Evolutionary conservation across 2,329 filamentous ascomycete species (phyloP).

Genomic region (Calonectria pteridis): DNA sequence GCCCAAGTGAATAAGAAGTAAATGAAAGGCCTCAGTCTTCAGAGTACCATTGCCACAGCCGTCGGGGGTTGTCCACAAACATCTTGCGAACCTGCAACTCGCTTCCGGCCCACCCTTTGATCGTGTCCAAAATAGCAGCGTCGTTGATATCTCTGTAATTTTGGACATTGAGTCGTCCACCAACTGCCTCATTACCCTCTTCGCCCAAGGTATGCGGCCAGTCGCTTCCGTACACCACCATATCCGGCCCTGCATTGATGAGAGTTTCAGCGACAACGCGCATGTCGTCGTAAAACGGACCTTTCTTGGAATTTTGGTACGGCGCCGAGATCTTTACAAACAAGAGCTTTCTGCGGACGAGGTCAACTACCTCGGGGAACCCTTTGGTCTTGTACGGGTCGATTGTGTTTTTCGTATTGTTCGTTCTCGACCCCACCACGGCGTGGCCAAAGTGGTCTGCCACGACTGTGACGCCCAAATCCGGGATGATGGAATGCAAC

Average conservation of each 20-base stretch:
- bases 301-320: background rate
- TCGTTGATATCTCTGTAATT: background rate
- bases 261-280: background rate
- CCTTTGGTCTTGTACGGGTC: constrained; percentile 6
- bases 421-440: background rate
- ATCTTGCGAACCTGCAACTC: background rate
- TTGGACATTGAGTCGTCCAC: background rate
- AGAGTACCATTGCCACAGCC: constrained; percentile 7
- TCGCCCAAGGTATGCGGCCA: background rate
- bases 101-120: background rate
- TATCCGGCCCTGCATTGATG: background rate
- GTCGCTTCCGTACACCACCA: constrained; percentile 3
- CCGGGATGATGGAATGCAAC: background rate
- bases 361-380: background rate
- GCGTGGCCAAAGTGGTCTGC: constrained; percentile 9
- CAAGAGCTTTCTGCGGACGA: background rate
- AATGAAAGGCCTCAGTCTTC: background rate
- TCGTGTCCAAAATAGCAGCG: background rate
- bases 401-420: background rate
- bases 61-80: constrained; percentile 5
- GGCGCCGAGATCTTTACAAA: constrained; percentile 7
- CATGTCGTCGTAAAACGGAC: background rate
- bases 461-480: background rate
- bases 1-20: background rate
- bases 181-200: background rate